These are phyloP conservation scores for Eimeria falciformis DNA, from an alignment of 169 alveolate genomes.

Conservation along the genomic window DNA sequence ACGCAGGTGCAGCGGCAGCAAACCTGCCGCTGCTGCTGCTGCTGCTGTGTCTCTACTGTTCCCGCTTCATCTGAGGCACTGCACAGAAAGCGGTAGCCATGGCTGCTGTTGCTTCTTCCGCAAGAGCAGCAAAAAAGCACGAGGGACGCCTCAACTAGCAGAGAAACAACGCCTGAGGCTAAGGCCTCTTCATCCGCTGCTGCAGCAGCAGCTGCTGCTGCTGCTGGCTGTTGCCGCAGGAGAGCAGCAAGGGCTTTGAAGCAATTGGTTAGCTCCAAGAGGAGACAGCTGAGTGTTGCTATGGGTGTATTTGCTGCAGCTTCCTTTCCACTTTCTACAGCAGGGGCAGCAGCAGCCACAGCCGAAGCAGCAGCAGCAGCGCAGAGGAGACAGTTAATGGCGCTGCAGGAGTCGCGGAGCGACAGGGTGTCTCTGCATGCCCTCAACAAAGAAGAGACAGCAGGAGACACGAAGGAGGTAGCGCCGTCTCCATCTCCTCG, in stretches of 20 bases:
- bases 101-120: conserved; percentile 19
- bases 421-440: conserved; percentile 36
- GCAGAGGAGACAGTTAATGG: conserved; percentile 16
- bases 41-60: conserved; percentile 14
- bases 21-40: conserved; percentile 47
- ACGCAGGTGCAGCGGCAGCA: conserved; percentile 46
- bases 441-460: conserved; percentile 12
- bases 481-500: conserved; percentile 16
- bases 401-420: conserved; percentile 33
- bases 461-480: conserved; percentile 11
- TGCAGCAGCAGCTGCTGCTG: conserved; percentile 19
- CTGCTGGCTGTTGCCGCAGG: conserved; percentile 56
- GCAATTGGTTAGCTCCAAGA: conserved; percentile 37
- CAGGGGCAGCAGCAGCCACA: conserved; percentile 1
- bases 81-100: background rate
- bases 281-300: background rate
- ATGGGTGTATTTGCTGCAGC: conserved; percentile 1
- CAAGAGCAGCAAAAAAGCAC: conserved; percentile 33
- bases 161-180: background rate
- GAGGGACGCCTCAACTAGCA: background rate
- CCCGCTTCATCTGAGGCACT: no score
- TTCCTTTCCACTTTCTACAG: background rate
- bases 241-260: conserved; percentile 58
- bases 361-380: conserved; percentile 13
- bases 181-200: background rate